A percentile compares a stretch with the other conserved stretches of the same genome.
phyloP scores from a whole-genome alignment of 2,329 filamentous ascomycete genomes.

The Fusarium oxysporum region DNA sequence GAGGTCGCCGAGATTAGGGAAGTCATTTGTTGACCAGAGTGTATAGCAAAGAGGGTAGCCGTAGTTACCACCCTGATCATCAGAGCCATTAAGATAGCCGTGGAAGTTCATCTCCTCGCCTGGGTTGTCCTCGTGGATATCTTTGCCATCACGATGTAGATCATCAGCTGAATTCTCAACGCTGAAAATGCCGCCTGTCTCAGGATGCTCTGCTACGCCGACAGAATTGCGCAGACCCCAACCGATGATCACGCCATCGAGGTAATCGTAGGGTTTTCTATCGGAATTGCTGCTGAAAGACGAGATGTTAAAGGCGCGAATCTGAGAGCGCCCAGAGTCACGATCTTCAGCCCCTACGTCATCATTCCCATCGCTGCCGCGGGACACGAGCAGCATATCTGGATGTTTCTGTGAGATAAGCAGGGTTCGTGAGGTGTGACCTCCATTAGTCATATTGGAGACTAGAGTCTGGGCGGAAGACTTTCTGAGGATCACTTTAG shows the following conservation, averaged over 20 bases:
- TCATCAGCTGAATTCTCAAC: slow-evolving; percentile 80
- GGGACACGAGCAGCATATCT: slow-evolving; percentile 71
- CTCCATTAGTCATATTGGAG: slow-evolving; percentile 69
- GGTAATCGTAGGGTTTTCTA: slow-evolving; percentile 56
- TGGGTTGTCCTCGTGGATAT: slow-evolving; percentile 76
- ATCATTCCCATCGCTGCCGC: slow-evolving; percentile 73
- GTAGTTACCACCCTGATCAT: slow-evolving; percentile 65
- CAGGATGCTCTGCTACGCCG: slow-evolving; percentile 72
- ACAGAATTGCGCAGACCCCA: slow-evolving; percentile 82
- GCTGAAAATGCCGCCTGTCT: slow-evolving; percentile 65
- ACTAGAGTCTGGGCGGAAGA: slow-evolving; percentile 64
- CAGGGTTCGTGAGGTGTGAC: slow-evolving; percentile 75
- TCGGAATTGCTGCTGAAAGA: slow-evolving; percentile 38
- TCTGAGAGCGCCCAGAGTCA: slow-evolving; percentile 70
- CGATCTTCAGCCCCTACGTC: slow-evolving; percentile 65
- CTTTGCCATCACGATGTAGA: slow-evolving; percentile 65
- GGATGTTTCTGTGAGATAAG: slow-evolving; percentile 67
- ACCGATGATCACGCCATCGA: slow-evolving; percentile 63
- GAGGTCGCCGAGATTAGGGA: slow-evolving; percentile 56
- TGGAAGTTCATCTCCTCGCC: slow-evolving; percentile 81
- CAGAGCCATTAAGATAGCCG: slow-evolving; percentile 62
- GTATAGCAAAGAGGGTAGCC: slow-evolving; percentile 79
- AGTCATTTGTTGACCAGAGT: slow-evolving; percentile 66
- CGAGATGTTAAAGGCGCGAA: slow-evolving; percentile 67
- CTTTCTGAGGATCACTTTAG: slow-evolving; percentile 56